Evolutionary conservation across 257 asterid genomes (phyloP).

Genomic region (Solanum peruvianum): DNA sequence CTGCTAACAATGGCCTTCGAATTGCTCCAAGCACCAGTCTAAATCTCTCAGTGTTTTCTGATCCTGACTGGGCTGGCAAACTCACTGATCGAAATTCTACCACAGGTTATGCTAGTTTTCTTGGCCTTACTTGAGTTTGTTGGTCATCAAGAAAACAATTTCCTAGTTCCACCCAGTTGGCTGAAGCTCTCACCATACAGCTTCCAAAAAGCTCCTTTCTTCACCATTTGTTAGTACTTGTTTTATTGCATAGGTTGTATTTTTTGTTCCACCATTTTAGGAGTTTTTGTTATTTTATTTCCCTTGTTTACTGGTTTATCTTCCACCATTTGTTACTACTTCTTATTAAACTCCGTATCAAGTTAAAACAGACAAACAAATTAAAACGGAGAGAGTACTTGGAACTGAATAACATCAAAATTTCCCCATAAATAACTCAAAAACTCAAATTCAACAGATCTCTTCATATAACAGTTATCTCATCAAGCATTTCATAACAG

Average conservation of each 20-base stretch:
- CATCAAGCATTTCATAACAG: not conserved
- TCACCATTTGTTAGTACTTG: not conserved
- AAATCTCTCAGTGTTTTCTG: not conserved
- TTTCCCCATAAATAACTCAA: not conserved
- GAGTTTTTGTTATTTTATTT: not conserved
- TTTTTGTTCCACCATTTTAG: not conserved
- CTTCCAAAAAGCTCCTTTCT: not conserved
- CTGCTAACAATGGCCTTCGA: not conserved
- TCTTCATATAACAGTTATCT: not conserved
- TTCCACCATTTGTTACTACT: not conserved
- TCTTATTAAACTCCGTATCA: not conserved
- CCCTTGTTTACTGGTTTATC: not conserved
- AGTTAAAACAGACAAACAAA: not conserved
- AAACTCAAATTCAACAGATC: not conserved
- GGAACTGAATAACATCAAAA: not conserved
- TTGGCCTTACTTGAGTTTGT: not conserved
- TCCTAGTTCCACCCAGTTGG: not conserved
- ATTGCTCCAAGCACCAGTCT: not conserved
- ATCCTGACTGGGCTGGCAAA: not conserved
- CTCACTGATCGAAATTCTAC: not conserved
- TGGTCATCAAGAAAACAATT: not conserved
- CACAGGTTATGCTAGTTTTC: not conserved
- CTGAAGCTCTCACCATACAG: not conserved
- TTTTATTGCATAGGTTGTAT: not conserved
- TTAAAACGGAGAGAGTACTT: too few relatives aligned